Conservation (phyloP, 202 grass and related monocot genomes). For the Eragrostis tef region DNA sequence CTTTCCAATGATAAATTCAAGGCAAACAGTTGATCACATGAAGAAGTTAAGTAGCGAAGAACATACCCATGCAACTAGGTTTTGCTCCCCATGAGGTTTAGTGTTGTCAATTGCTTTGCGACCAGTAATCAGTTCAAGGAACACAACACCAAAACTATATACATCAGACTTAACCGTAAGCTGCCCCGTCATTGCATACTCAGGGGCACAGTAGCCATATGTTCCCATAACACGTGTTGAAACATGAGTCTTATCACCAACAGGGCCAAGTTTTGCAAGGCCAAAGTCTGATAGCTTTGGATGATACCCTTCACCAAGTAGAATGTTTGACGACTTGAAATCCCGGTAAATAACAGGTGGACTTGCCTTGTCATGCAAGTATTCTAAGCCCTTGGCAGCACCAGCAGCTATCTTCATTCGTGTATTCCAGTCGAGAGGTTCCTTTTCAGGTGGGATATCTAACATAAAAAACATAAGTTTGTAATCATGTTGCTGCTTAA, state of each 20-base stretch:
- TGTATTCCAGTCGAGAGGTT: slow-evolving; percentile 93
- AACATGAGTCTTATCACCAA: slow-evolving; percentile 98
- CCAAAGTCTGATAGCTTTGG: slow-evolving; percentile 95
- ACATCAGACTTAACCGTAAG: slow-evolving; percentile 96
- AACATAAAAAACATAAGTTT: slow-evolving; percentile 39
- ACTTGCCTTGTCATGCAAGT: slow-evolving; percentile 88
- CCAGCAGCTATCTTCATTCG: slow-evolving; percentile 98
- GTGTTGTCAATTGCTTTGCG: slow-evolving; percentile 94
- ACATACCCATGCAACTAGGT: slow-evolving; percentile 96
- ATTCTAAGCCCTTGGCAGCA: slow-evolving; percentile 94
- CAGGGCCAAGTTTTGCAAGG: slow-evolving; percentile 93
- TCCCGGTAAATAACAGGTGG: slow-evolving; percentile 94
- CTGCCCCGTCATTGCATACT: slow-evolving; percentile 98
- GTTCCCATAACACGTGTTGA: slow-evolving; percentile 98
- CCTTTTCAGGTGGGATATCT: slow-evolving; percentile 89
- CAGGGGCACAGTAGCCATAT: slow-evolving; percentile 96
- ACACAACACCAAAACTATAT: slow-evolving; percentile 96
- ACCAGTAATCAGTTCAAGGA: slow-evolving; percentile 93
- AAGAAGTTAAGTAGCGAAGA: too few species aligned
- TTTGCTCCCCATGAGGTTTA: slow-evolving; percentile 73
- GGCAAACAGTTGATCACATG: too few species aligned
- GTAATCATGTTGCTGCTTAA: too few species aligned
- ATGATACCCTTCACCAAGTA: slow-evolving; percentile 86
- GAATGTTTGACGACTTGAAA: slow-evolving; percentile 98
- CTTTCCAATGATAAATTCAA: slow-evolving; percentile 7